These are phyloP conservation scores for Emmonsiellopsis sp. DNA, from an alignment of 2,329 filamentous ascomycete species.

Conservation along the genomic window DNA sequence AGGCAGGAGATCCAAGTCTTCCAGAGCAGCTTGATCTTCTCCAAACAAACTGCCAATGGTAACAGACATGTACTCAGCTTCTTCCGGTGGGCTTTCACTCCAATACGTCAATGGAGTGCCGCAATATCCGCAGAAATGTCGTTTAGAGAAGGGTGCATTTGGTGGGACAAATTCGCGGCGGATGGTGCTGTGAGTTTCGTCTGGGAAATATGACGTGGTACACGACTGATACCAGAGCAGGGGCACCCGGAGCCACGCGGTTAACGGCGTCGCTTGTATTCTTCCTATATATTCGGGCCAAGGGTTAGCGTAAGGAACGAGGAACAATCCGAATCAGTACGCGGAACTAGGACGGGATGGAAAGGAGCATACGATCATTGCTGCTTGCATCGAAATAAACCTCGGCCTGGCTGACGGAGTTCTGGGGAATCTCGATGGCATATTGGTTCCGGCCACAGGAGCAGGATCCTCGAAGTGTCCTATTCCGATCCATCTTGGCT, in stretches of 20 bases:
- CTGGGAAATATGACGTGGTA: constrained; percentile 65
- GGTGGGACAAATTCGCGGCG: constrained; percentile 57
- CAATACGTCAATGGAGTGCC: constrained; percentile 78
- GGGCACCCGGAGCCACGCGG: constrained; percentile 75
- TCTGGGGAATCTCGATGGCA: constrained; percentile 57
- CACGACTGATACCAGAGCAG: constrained; percentile 69
- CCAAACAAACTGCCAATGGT: constrained; percentile 67
- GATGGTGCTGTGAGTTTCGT: constrained; percentile 62
- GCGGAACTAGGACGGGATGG: background rate
- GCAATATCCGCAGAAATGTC: constrained; percentile 86
- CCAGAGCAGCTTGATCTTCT: constrained; percentile 62
- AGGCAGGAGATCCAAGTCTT: constrained; percentile 65
- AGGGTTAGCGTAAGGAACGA: too few relatives aligned
- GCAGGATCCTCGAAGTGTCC: constrained; percentile 37
- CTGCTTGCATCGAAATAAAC: constrained; percentile 66
- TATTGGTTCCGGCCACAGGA: constrained; percentile 82
- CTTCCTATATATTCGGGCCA: constrained; percentile 36
- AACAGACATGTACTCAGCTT: constrained; percentile 70
- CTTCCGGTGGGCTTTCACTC: constrained; percentile 61
- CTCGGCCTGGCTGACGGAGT: constrained; percentile 47
- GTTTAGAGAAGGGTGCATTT: constrained; percentile 49
- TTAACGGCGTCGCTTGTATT: constrained; percentile 61
- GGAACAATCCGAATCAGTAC: background rate
- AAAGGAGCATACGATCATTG: constrained; percentile 56
- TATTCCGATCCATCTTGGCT: constrained; percentile 8